Evolutionary conservation across 2,329 filamentous ascomycete genomes (phyloP).

Genomic region (Aspergillus floridensis): DNA sequence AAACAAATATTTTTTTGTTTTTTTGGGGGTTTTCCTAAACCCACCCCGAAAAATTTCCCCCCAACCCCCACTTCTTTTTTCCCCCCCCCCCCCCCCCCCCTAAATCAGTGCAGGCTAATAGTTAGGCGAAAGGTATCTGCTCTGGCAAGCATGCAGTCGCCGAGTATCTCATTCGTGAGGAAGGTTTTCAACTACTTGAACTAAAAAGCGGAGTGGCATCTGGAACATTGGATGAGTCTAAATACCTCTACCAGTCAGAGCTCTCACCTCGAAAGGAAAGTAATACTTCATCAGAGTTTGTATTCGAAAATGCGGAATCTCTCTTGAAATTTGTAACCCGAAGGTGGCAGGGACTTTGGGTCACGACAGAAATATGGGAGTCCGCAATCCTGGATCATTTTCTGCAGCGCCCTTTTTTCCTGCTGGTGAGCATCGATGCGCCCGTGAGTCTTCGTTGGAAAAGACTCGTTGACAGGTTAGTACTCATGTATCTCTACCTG

Average conservation of each 20-base stretch:
- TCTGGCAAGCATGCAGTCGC: conserved; percentile 89
- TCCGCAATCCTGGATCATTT: conserved; percentile 72
- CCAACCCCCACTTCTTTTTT: no score
- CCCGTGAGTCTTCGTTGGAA: conserved; percentile 81
- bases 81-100: neutral
- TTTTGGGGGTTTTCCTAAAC: no score
- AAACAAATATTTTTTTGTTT: no score
- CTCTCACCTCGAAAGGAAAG: conserved; percentile 17
- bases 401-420: conserved; percentile 80
- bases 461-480: conserved; percentile 66
- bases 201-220: conserved; percentile 46
- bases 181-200: conserved; percentile 74
- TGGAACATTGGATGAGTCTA: conserved; percentile 21
- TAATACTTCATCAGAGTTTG: conserved; percentile 20
- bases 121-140: conserved; percentile 68
- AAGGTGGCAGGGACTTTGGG: conserved; percentile 78
- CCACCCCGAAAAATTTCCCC: no score
- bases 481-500: neutral
- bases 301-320: conserved; percentile 63
- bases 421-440: conserved; percentile 87
- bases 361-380: conserved; percentile 78
- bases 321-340: conserved; percentile 83
- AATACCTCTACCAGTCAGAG: conserved; percentile 30
- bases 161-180: conserved; percentile 78
- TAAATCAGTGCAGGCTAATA: conserved; percentile 15